phyloP scores from a whole-genome alignment of 371 early-diverging fungal species.

The Lichtheimia hyalospora region DNA sequence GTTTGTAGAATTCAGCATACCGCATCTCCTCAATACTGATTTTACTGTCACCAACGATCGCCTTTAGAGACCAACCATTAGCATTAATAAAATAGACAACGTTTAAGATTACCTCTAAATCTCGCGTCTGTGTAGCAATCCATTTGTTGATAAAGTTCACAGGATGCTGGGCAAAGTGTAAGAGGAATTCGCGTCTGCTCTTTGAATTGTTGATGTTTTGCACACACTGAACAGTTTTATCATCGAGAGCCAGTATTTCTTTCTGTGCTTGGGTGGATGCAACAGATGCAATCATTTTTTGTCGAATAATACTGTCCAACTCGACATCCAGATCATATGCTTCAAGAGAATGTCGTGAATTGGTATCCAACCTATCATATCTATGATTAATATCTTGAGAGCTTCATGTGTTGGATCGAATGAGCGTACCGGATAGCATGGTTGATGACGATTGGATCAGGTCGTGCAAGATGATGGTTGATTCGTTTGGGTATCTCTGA shows the following conservation, averaged over 20 bases:
- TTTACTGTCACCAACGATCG: constrained; percentile 81
- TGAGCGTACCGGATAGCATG: constrained; percentile 74
- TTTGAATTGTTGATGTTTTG: constrained; percentile 83
- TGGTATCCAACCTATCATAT: constrained; percentile 56
- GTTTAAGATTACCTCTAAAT: constrained; percentile 66
- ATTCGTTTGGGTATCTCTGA: constrained; percentile 83
- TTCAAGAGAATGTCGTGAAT: constrained; percentile 58
- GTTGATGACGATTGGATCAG: constrained; percentile 87
- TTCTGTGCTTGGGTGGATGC: constrained; percentile 46
- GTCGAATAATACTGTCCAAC: constrained; percentile 70
- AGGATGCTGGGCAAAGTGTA: constrained; percentile 83
- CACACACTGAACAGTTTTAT: constrained; percentile 70
- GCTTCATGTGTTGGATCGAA: neutral
- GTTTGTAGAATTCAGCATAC: constrained; percentile 77
- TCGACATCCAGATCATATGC: constrained; percentile 92
- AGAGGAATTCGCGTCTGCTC: constrained; percentile 91
- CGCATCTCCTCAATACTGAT: constrained; percentile 82
- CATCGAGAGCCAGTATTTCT: constrained; percentile 58
- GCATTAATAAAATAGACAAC: neutral
- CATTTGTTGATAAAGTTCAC: constrained; percentile 89
- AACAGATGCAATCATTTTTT: constrained; percentile 49
- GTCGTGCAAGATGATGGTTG: constrained; percentile 69
- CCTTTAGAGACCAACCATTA: constrained; percentile 23
- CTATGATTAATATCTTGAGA: neutral
- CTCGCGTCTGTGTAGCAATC: constrained; percentile 89